phyloP scores from a whole-genome alignment of 805 yeast species.

The Kuraishia borneana region DNA sequence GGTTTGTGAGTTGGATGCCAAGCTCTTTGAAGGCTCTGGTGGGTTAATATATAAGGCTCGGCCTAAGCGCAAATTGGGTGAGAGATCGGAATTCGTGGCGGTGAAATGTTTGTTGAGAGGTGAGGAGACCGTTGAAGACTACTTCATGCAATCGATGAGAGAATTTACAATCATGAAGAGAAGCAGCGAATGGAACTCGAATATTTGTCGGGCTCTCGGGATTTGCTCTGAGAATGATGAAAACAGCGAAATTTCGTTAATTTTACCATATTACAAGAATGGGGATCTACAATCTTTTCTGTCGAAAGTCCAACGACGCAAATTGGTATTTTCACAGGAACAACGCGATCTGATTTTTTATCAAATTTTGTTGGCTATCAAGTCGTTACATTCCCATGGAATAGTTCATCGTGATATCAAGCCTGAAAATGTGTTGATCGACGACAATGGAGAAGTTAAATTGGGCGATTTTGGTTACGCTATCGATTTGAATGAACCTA shows the following conservation, averaged over 20 bases:
- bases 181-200: not conserved
- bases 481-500: constrained; percentile 16
- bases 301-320: constrained; percentile 16
- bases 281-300: constrained; percentile 38
- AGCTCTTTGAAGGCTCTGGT: constrained; percentile 14
- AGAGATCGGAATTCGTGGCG: constrained; percentile 2
- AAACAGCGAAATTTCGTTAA: constrained; percentile 15
- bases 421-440: constrained; percentile 42
- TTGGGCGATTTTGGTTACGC: constrained; percentile 44
- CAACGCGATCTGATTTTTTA: constrained; percentile 34
- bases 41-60: constrained; percentile 15
- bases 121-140: constrained; percentile 3
- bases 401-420: constrained; percentile 42
- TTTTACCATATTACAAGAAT: constrained; percentile 29
- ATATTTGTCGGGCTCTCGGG: constrained; percentile 4
- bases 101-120: not conserved
- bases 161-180: constrained; percentile 15
- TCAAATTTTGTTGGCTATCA: constrained; percentile 41
- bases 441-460: constrained; percentile 29
- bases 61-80: constrained; percentile 4
- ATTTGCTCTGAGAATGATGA: constrained; percentile 6
- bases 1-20: not conserved
- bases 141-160: constrained; percentile 12
- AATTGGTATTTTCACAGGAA: constrained; percentile 18
- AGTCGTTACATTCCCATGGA: constrained; percentile 27